phyloP scores from a whole-genome alignment of 345 rosid genomes.

The Ailanthus altissimus region DNA sequence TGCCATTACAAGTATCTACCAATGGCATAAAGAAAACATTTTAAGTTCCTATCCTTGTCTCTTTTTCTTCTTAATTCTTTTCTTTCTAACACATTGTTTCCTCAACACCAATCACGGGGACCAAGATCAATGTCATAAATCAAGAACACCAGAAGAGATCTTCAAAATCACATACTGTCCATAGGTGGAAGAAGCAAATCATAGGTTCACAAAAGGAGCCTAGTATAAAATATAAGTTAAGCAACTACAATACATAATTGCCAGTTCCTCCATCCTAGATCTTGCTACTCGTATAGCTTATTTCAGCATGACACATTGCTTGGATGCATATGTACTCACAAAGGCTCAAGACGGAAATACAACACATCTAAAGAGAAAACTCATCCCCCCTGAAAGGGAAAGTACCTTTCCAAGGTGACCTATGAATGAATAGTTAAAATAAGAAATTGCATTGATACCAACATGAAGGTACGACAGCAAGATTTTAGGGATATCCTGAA shows the following conservation, averaged over 20 bases:
- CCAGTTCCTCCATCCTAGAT: not conserved
- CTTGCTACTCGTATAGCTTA: not conserved
- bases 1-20: not conserved
- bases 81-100: not conserved
- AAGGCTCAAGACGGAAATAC: not conserved
- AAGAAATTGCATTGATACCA: no score
- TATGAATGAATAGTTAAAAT: no score
- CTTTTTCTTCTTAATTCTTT: not conserved
- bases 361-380: not conserved
- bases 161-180: not conserved
- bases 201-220: not conserved
- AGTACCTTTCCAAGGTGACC: no score
- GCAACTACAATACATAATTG: not conserved
- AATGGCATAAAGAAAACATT: no score
- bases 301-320: not conserved
- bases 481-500: not conserved
- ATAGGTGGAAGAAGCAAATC: not conserved
- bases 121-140: not conserved
- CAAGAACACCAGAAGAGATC: not conserved
- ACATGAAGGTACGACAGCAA: not conserved
- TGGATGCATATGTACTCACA: not conserved
- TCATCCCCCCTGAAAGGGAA: not conserved
- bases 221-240: not conserved
- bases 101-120: not conserved
- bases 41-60: no score